Base-by-base conservation (phyloP, 2,329 filamentous ascomycete genomes). In the Graphilbum sp. region DNA sequence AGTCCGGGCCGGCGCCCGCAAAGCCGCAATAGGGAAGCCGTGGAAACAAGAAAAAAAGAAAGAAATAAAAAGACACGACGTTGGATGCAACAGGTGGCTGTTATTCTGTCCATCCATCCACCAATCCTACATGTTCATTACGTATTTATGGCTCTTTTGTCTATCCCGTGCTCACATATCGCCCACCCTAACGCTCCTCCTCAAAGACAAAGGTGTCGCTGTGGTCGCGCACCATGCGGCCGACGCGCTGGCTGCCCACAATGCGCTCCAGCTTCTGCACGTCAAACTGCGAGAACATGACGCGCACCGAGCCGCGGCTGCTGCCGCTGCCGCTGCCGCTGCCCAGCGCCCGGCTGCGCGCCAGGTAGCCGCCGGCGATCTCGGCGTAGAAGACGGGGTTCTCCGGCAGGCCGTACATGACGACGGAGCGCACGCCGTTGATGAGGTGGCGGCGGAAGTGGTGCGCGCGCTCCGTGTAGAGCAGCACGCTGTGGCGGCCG, bases 171-270 rank as follows among this genome's bases (percentile, higher is more conserved):
- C n/a, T n/a, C n/a, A n/a, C n/a, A n/a, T n/a, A n/a, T n/a, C n/a
- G n/a, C n/a, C n/a, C n/a, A n/a, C n/a, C n/a, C 27, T 29, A 29
- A 6, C 27, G 27, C 27, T 46, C 43, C 52, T 71, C 94, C 43
- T 93, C 67, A 66, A 96, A 96, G 53, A 94, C 87, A 70, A 96
- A 98, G 1, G 83, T 90, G 69, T 96, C 88, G 4, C 77, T 78
- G 52, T 73, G 75, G 49, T 92, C 85, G 44, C 68, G 71, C 40
- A 95, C 63, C 85, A 98, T 90, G 54, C 75, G 82, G 15, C 75
- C 76, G 7, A 90, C 75, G 44, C 90, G 72, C 59, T 79, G 73
- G 2, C 71, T 82, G 1, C 90, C 90, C 2, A 87, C 87, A 30
- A 96, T 64, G 41, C 90, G 70, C 64, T 98, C 90, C 49, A 96